Evolutionary conservation across 2,329 filamentous ascomycete species (phyloP).

Genomic region (Clonostachys byssicola): DNA sequence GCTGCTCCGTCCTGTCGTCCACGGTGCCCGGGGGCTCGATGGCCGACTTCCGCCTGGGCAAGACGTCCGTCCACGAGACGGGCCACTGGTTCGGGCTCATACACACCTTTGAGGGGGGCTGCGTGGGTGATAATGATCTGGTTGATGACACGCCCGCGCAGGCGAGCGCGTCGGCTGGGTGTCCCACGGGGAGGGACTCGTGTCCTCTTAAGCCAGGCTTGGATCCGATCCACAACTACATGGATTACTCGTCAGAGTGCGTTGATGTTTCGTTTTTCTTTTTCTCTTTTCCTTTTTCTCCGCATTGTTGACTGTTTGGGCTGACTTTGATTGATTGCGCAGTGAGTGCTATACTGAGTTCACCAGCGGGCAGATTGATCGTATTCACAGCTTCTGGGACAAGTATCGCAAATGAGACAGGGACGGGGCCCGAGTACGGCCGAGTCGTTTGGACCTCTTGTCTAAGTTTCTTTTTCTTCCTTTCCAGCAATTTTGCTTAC

Average conservation of each 20-base stretch:
- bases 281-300: neutral
- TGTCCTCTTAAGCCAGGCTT: conserved; percentile 21
- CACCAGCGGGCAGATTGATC: conserved; percentile 31
- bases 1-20: conserved; percentile 29
- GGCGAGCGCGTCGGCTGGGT: conserved; percentile 22
- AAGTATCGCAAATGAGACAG: conserved; percentile 21
- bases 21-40: conserved; percentile 27
- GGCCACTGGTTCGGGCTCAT: conserved; percentile 44
- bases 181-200: conserved; percentile 27
- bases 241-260: conserved; percentile 37
- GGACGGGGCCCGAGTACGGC: too few species aligned
- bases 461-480: too few species aligned
- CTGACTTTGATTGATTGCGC: neutral
- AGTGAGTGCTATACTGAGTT: conserved; percentile 39
- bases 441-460: too few species aligned
- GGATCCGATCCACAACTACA: conserved; percentile 31
- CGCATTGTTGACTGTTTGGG: neutral
- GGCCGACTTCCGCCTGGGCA: conserved; percentile 17
- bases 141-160: conserved; percentile 34
- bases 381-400: conserved; percentile 32
- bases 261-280: conserved; percentile 4
- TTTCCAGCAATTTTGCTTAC: too few species aligned
- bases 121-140: conserved; percentile 26
- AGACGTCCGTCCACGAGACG: conserved; percentile 32
- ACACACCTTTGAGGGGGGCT: conserved; percentile 41